A percentile compares a stretch with the other conserved stretches of the same genome.
Conservation (phyloP, 129 eudicot genomes). For the Tagetes erecta region DNA sequence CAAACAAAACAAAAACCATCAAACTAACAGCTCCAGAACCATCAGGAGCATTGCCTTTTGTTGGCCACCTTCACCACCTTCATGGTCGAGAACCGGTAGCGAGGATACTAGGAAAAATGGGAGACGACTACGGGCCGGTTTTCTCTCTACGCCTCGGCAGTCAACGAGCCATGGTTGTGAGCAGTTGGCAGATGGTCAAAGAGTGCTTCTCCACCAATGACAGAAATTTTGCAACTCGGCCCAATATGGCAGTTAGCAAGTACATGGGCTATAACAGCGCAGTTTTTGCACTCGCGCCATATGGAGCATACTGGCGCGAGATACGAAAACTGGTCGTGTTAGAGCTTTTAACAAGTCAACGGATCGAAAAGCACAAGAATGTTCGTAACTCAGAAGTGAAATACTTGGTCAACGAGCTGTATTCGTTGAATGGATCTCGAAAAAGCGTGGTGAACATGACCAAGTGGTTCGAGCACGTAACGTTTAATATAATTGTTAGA, state of each 20-base stretch:
- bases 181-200: conserved; percentile 48
- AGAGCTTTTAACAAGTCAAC: conserved; percentile 46
- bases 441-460: conserved; percentile 28
- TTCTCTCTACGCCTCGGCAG: conserved; percentile 56
- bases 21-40: conserved; percentile 49
- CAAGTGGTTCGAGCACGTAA: conserved; percentile 46
- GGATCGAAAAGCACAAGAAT: conserved; percentile 43
- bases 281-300: conserved; percentile 50
- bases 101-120: conserved; percentile 49
- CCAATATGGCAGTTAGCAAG: conserved; percentile 48
- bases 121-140: conserved; percentile 47
- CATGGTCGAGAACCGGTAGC: conserved; percentile 46
- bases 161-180: conserved; percentile 52
- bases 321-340: conserved; percentile 53
- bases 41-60: conserved; percentile 54
- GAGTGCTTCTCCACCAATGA: conserved; percentile 66
- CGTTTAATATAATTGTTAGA: conserved; percentile 39
- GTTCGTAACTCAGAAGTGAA: conserved; percentile 46
- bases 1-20: neutral
- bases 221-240: conserved; percentile 47
- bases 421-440: conserved; percentile 1
- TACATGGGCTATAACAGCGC: conserved; percentile 51
- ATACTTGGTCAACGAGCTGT: conserved; percentile 28
- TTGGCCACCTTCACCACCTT: conserved; percentile 60
- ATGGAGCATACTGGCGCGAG: conserved; percentile 67